Evolutionary conservation across 192 early-diverging fungal species (phyloP).

Genomic region (Geranomyces variabilis): DNA sequence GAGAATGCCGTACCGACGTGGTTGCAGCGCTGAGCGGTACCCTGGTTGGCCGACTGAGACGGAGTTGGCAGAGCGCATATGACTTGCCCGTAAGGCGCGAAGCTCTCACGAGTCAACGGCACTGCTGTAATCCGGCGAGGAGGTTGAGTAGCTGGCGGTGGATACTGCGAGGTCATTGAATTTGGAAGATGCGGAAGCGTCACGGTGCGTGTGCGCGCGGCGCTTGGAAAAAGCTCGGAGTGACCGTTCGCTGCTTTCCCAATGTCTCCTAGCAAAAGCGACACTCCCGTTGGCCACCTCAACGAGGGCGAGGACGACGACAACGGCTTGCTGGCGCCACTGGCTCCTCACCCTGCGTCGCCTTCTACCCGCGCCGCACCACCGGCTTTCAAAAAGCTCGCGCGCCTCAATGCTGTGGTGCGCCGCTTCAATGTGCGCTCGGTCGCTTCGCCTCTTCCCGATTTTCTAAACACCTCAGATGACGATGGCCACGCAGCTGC

Average conservation of each 20-base stretch:
- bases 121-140: constrained; percentile 2
- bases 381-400: constrained; percentile 10
- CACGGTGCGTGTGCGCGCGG: too few relatives aligned
- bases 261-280: too few relatives aligned
- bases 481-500: too few relatives aligned
- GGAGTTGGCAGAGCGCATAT: constrained; percentile 39
- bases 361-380: not conserved
- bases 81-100: constrained; percentile 75
- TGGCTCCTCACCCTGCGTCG: too few relatives aligned
- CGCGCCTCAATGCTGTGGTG: constrained; percentile 1
- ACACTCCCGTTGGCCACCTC: too few relatives aligned
- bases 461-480: too few relatives aligned
- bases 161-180: too few relatives aligned
- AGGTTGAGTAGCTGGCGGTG: not conserved
- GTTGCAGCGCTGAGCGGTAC: constrained; percentile 64
- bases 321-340: too few relatives aligned
- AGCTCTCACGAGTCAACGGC: constrained; percentile 70
- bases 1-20: constrained; percentile 26
- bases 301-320: too few relatives aligned
- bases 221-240: too few relatives aligned
- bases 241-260: too few relatives aligned
- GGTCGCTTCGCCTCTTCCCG: not conserved
- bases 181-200: too few relatives aligned
- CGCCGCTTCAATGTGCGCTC: constrained; percentile 1
- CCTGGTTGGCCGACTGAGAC: constrained; percentile 24